phyloP scores from a whole-genome alignment of 2,329 filamentous ascomycete genomes.

The Uncinocarpus reesii region DNA sequence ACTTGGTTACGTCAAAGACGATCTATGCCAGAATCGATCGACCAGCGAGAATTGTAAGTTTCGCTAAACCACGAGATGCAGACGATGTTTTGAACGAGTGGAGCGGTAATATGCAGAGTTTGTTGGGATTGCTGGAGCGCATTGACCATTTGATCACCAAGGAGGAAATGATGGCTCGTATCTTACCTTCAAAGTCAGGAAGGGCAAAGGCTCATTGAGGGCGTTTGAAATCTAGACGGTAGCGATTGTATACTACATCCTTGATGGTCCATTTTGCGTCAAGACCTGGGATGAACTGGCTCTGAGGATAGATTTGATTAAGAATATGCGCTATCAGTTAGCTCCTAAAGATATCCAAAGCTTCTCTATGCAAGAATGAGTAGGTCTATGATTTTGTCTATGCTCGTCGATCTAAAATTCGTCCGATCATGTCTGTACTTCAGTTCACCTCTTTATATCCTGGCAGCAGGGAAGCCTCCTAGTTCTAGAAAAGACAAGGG shows the following conservation, averaged over 20 bases:
- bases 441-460: not conserved
- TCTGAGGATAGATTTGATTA: not conserved
- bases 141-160: constrained; percentile 98
- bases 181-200: constrained; percentile 52
- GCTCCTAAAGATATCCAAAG: not conserved
- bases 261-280: not conserved
- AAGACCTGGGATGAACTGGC: not conserved
- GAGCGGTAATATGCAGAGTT: constrained; percentile 95
- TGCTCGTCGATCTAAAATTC: not conserved
- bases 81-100: constrained; percentile 97
- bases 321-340: not conserved
- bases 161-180: constrained; percentile 99
- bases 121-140: constrained; percentile 72
- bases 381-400: constrained; percentile 4
- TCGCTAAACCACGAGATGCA: constrained; percentile 86
- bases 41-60: constrained; percentile 82
- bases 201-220: constrained; percentile 31
- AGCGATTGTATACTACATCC: constrained; percentile 7
- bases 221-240: not conserved
- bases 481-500: not conserved
- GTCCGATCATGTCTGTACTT: not conserved
- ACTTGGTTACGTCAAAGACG: constrained; percentile 93
- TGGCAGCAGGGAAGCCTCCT: not conserved
- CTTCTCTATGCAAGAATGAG: not conserved
- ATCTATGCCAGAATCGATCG: constrained; percentile 97